Conservation (phyloP, 2,329 filamentous ascomycete genomes). For the Clarireedia hainanense region DNA sequence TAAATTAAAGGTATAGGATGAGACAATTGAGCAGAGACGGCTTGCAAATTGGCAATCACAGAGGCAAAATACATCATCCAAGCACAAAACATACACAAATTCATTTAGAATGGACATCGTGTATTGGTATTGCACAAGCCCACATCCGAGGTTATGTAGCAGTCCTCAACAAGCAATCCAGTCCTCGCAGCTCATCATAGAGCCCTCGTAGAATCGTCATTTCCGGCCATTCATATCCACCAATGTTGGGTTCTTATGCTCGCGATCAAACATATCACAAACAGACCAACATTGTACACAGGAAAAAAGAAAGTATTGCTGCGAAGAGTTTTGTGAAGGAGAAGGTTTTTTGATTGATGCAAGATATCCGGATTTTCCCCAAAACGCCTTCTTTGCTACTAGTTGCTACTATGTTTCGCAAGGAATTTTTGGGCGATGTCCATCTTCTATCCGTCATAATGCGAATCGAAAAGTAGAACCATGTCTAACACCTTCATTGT, state of each 20-base stretch:
- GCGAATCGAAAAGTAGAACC: conserved; percentile 28
- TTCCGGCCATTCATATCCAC: conserved; percentile 35
- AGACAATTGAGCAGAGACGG: too few relatives aligned
- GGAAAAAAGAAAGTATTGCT: conserved; percentile 35
- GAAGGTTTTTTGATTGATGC: conserved; percentile 43
- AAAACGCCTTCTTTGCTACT: conserved; percentile 54
- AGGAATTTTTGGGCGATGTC: conserved; percentile 46
- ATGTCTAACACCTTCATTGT: conserved; percentile 24
- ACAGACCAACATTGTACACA: conserved; percentile 27
- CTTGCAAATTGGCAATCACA: too few relatives aligned
- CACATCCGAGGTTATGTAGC: conserved; percentile 41
- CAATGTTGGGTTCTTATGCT: conserved; percentile 38
- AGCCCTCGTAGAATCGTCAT: conserved; percentile 49
- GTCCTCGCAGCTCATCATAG: conserved; percentile 44
- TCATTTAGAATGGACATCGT: conserved; percentile 37
- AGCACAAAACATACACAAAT: too few relatives aligned
- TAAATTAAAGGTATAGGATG: too few relatives aligned
- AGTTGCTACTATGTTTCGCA: conserved; percentile 26
- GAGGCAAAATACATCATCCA: too few relatives aligned
- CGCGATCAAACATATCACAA: conserved; percentile 24
- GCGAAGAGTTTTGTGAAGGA: conserved; percentile 12
- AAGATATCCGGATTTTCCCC: conserved; percentile 72
- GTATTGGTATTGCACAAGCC: conserved; percentile 48
- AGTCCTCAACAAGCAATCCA: conserved; percentile 56
- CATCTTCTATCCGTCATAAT: conserved; percentile 66